Conservation (phyloP, 2,329 filamentous ascomycete genomes). For the Lasiodiplodia sp. region DNA sequence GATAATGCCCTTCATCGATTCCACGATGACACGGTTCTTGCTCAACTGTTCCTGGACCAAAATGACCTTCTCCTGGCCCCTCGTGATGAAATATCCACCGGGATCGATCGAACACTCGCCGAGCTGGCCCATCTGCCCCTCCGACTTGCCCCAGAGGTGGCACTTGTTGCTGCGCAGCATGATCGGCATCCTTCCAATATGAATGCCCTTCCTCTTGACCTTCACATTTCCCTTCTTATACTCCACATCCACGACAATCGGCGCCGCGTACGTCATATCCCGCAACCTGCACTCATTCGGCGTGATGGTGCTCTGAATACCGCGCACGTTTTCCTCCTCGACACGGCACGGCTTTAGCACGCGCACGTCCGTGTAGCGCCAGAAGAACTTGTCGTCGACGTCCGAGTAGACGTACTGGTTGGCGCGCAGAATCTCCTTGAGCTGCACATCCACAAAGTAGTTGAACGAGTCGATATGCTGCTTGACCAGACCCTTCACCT, state of each 20-base stretch:
- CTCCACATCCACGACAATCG: conserved; percentile 89
- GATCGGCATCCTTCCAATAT: conserved; percentile 89
- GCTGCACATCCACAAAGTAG: conserved; percentile 94
- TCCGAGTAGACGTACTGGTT: conserved; percentile 90
- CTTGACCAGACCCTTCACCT: conserved; percentile 95
- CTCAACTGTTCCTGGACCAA: conserved; percentile 97
- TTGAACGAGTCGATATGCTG: conserved; percentile 99
- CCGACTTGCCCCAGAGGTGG: conserved; percentile 81
- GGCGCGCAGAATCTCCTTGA: conserved; percentile 94
- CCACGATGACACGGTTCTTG: conserved; percentile 98
- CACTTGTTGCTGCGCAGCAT: conserved; percentile 98
- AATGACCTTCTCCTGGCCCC: conserved; percentile 98
- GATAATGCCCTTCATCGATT: conserved; percentile 92
- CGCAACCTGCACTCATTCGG: conserved; percentile 96
- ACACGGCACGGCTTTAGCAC: conserved; percentile 81
- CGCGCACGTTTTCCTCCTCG: conserved; percentile 70
- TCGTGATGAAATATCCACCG: conserved; percentile 96
- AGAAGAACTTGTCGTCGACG: conserved; percentile 89
- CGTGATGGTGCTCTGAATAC: conserved; percentile 67
- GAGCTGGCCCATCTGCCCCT: conserved; percentile 86
- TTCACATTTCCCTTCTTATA: conserved; percentile 83
- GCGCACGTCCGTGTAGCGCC: conserved; percentile 89
- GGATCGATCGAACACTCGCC: conserved; percentile 97
- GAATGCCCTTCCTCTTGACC: conserved; percentile 75
- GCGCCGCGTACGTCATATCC: conserved; percentile 97